Percentiles rank a stretch among this genome's conserved stretches.
phyloP scores from a whole-genome alignment of 345 rosid species.

The Heritiera fomes region DNA sequence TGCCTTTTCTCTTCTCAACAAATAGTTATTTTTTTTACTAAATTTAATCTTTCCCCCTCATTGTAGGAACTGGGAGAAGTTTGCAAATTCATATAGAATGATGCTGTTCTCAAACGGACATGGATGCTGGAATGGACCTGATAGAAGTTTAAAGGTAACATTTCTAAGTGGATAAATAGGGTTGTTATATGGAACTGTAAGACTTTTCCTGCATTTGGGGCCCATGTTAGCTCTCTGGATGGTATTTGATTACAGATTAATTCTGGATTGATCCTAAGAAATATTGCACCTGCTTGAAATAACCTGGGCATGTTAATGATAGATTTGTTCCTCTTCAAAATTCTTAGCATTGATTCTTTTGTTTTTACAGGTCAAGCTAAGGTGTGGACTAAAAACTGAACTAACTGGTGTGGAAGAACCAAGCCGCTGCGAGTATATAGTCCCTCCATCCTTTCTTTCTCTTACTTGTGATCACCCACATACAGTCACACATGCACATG shows the following conservation, averaged over 20 bases:
- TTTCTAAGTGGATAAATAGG: background rate
- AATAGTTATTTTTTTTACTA: background rate
- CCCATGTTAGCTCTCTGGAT: background rate
- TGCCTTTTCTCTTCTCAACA: background rate
- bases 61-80: slow-evolving; percentile 41
- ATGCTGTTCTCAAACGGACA: slow-evolving; percentile 44
- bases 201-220: background rate
- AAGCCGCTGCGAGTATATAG: slow-evolving; percentile 46
- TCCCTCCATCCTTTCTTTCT: background rate
- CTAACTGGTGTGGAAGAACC: slow-evolving; percentile 42
- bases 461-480: background rate
- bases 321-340: background rate
- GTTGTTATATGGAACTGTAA: background rate
- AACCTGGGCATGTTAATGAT: background rate
- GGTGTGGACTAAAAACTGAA: slow-evolving; percentile 44
- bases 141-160: slow-evolving; percentile 41
- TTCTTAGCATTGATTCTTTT: slow-evolving; percentile 1
- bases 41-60: background rate
- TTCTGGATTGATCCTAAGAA: background rate
- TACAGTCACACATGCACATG: background rate
- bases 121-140: slow-evolving; percentile 51
- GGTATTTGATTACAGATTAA: background rate
- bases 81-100: slow-evolving; percentile 29
- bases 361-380: slow-evolving; percentile 36
- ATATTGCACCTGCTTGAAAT: background rate